Conservation (phyloP, 1,284 basidiomycete species). For the Mycena sp. region DNA sequence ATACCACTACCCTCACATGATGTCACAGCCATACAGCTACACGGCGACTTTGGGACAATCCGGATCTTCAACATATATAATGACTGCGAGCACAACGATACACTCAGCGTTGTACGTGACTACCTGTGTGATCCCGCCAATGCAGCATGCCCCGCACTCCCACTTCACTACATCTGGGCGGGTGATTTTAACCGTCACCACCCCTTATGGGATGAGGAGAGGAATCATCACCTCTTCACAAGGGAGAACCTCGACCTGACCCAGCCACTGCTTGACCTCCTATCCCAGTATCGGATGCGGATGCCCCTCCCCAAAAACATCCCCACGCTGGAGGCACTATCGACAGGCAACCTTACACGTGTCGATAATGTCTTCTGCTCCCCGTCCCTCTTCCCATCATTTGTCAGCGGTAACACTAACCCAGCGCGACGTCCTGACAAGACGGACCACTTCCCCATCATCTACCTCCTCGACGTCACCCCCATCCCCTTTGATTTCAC, state of each 20-base stretch:
- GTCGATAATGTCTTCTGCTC: conserved; percentile 46
- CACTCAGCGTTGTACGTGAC: conserved; percentile 27
- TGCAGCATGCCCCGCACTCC: not conserved
- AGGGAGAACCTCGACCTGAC: conserved; percentile 4
- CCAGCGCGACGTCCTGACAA: conserved; percentile 23
- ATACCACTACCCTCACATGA: conserved; percentile 37
- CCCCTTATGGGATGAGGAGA: conserved; percentile 53
- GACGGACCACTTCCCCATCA: conserved; percentile 46
- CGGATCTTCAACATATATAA: conserved; percentile 50
- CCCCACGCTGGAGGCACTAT: conserved; percentile 38
- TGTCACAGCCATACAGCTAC: conserved; percentile 40
- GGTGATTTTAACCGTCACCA: conserved; percentile 64
- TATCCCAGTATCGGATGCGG: conserved; percentile 36
- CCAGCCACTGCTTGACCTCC: conserved; percentile 33
- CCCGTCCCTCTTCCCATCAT: conserved; percentile 9
- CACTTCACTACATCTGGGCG: conserved; percentile 43
- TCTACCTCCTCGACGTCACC: conserved; percentile 29
- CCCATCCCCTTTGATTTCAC: not conserved
- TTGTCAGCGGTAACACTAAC: conserved; percentile 35
- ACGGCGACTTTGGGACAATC: conserved; percentile 13
- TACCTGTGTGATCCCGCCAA: not conserved
- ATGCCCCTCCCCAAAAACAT: conserved; percentile 39
- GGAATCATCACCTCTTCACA: conserved; percentile 50
- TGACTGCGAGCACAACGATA: conserved; percentile 34
- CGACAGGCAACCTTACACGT: conserved; percentile 38